Evolutionary conservation across 2,329 filamentous ascomycete species (phyloP), one percentile per base, ranked within the genome.

Genomic region (Zasmidium cellare): DNA sequence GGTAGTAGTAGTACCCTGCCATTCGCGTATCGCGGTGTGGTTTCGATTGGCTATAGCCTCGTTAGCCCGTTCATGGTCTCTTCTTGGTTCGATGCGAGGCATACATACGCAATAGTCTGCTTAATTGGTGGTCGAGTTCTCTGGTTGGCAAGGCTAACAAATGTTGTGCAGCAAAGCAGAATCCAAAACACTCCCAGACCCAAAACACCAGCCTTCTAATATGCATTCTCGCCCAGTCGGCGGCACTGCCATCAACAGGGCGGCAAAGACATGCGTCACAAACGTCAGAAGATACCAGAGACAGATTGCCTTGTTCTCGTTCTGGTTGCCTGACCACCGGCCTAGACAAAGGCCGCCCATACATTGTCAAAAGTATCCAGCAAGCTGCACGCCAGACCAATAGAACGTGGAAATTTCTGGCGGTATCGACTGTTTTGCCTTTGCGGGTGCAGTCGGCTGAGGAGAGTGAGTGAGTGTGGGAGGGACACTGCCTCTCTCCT

Each of bases 131-230:
- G 45, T 19, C 14, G 22, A 23, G 11, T 46, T 20, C 20, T 38
- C 3, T 28, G 11, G 14, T 19, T 48, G 7, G 24, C 41, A 22
- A 28, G 25, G 19, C 24, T 41, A 41, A 41, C 12, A 16, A 14
- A 41, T 41, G 35, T 9, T 41, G 35, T 18, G 35, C 35, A 41
- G 35, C 46, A 44, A 41, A 45, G n/a, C n/a, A n/a, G n/a, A 44
- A 35, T 25, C 35, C 12, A 31, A 50, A 56, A 22, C 20, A n/a
- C 49, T 12, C 45, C 35, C 46, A 18, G 25, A 22, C 50, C n/a
- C n/a, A n/a, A n/a, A 41, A 49, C 9, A 18, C 38, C 53, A 45
- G 53, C 48, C 57, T 38, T 50, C 31, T 50, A 23, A 49, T 47
- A 28, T 11, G 49, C 35, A 9, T 41, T 31, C 46, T 51, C 19